Evolutionary conservation across 345 rosid genomes (phyloP).

Genomic region (Acer negundo): DNA sequence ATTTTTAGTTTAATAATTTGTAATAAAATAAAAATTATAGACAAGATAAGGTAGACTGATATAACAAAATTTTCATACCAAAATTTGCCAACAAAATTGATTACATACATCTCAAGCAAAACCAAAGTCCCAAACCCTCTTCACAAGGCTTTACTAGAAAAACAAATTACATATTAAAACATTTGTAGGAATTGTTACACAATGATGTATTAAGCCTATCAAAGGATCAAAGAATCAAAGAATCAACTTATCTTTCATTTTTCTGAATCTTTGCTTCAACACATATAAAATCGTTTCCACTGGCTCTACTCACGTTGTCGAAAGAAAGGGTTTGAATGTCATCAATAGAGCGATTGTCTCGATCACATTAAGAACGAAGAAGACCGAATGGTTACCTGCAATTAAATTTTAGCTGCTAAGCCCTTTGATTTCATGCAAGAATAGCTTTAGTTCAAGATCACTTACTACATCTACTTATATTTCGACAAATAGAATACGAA

Average conservation of each 20-base stretch:
- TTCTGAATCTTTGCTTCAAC: not conserved
- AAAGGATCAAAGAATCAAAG: too few species aligned
- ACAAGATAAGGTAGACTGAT: too few species aligned
- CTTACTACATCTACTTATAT: not conserved
- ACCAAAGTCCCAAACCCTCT: too few species aligned
- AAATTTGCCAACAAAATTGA: too few species aligned
- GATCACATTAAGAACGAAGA: conserved; percentile 58
- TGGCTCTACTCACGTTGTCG: not conserved
- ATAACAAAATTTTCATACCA: too few species aligned
- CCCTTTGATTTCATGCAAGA: not conserved
- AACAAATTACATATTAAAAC: not conserved
- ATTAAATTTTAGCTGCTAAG: not conserved
- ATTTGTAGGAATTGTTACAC: not conserved
- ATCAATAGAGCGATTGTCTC: conserved; percentile 53
- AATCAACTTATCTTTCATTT: not conserved
- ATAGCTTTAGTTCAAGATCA: not conserved
- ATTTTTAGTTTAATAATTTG: too few species aligned
- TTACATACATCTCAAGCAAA: too few species aligned
- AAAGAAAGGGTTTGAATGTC: conserved; percentile 82
- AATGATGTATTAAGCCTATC: too few species aligned
- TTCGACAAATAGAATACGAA: too few species aligned
- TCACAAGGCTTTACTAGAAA: too few species aligned
- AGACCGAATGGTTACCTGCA: conserved; percentile 70
- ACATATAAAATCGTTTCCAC: not conserved
- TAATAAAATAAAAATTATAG: too few species aligned